A percentile compares a stretch with the other conserved stretches of the same genome.
phyloP scores from a whole-genome alignment of 495 filamentous ascomycete genomes.

The Chlorociboria aeruginascens region DNA sequence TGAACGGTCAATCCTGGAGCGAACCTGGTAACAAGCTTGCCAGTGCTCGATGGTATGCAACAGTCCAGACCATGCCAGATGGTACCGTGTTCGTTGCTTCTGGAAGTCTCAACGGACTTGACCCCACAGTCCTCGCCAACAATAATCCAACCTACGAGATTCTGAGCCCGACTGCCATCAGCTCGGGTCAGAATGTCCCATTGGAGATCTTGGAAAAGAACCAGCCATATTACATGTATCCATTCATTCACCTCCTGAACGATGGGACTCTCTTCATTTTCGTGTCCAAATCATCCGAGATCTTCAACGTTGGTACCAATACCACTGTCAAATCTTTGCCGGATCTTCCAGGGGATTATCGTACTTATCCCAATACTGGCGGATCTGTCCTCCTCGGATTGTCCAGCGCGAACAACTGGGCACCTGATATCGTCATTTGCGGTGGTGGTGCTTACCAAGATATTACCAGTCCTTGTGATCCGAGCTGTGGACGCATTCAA shows the following conservation, averaged over 20 bases:
- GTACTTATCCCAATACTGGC: conserved; percentile 54
- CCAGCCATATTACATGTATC: conserved; percentile 58
- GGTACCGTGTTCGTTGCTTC: conserved; percentile 47
- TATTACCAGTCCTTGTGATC: conserved; percentile 44
- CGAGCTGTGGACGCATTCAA: conserved; percentile 45
- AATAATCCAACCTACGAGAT: conserved; percentile 54
- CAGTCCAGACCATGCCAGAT: conserved; percentile 45
- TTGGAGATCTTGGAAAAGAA: conserved; percentile 42
- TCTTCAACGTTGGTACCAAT: conserved; percentile 36
- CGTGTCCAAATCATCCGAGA: conserved; percentile 40
- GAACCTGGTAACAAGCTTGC: conserved; percentile 45
- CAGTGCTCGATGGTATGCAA: conserved; percentile 47
- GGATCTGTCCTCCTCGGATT: conserved; percentile 46
- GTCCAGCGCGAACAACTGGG: conserved; percentile 37
- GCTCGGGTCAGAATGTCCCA: conserved; percentile 29
- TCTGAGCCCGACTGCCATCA: conserved; percentile 30
- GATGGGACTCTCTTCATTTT: conserved; percentile 48
- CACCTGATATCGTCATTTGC: conserved; percentile 44
- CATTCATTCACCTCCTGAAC: conserved; percentile 45
- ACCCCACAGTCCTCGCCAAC: conserved; percentile 40
- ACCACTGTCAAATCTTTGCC: conserved; percentile 31
- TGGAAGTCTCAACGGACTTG: conserved; percentile 46
- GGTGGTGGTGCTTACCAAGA: conserved; percentile 54
- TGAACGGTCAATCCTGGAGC: conserved; percentile 40
- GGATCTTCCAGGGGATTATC: conserved; percentile 46